phyloP scores from a whole-genome alignment of 345 rosid genomes.

The Linum lewisii region DNA sequence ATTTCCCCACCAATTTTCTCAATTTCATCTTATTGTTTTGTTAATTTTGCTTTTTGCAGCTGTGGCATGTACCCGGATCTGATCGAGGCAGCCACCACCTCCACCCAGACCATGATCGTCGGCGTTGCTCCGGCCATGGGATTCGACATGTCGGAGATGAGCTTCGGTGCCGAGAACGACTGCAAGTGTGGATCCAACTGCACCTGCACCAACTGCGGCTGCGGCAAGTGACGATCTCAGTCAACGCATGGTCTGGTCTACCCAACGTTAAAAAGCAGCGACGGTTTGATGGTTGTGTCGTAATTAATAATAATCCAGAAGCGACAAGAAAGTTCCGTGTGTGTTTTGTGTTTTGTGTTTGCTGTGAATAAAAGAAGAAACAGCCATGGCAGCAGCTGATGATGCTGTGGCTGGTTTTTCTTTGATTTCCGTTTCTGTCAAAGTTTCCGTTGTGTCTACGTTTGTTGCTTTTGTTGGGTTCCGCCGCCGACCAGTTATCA shows the following conservation, averaged over 20 bases:
- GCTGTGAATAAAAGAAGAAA: neutral
- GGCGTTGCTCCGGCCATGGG: conserved; percentile 16
- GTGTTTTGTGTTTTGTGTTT: neutral
- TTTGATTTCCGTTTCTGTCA: neutral
- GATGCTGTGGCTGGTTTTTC: neutral
- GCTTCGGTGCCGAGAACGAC: conserved; percentile 5
- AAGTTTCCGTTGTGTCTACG: neutral
- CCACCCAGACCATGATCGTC: conserved; percentile 5
- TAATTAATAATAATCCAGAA: neutral
- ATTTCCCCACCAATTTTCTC: too few relatives aligned
- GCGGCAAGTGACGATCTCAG: conserved; percentile 3
- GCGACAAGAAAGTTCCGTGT: neutral
- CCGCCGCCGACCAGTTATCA: neutral
- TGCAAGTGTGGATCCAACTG: conserved; percentile 12
- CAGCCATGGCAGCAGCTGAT: neutral
- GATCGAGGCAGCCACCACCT: conserved; percentile 12
- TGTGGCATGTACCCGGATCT: conserved; percentile 14
- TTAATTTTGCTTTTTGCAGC: neutral
- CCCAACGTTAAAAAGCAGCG: too few relatives aligned
- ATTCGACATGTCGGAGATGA: conserved; percentile 8
- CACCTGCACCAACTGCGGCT: conserved; percentile 10
- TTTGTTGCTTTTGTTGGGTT: neutral
- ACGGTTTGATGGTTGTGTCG: neutral
- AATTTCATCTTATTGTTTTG: neutral
- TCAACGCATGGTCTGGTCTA: too few relatives aligned